Evolutionary conservation across 2,329 filamentous ascomycete genomes (phyloP).

Genomic region (Didymella sp.): DNA sequence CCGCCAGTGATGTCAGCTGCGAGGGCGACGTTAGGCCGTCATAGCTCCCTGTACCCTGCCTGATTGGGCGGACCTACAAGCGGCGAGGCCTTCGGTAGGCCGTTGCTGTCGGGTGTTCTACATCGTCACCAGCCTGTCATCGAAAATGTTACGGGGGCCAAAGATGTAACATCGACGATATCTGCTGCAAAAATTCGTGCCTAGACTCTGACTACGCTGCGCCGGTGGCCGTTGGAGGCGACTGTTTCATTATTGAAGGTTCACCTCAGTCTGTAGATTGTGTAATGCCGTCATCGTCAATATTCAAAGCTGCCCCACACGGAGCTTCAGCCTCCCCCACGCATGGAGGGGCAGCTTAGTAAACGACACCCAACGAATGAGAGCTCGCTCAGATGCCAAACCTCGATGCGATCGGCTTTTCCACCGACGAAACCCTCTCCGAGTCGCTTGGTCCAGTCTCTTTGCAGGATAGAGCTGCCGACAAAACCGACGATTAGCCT

Average conservation of each 20-base stretch:
- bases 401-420: constrained; percentile 14
- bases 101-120: constrained; percentile 12
- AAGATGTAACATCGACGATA: constrained; percentile 7
- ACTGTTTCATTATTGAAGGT: neutral
- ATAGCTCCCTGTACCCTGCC: constrained; percentile 22
- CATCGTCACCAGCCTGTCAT: constrained; percentile 40
- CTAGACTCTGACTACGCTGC: neutral
- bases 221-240: neutral
- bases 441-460: constrained; percentile 14
- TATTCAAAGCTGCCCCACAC: constrained; percentile 15
- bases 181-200: neutral
- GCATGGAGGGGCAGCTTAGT: constrained; percentile 12
- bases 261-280: constrained; percentile 1
- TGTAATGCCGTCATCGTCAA: constrained; percentile 13
- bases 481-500: constrained; percentile 8
- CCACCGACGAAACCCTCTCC: neutral
- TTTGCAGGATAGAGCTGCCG: constrained; percentile 17
- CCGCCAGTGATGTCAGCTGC: constrained; percentile 47
- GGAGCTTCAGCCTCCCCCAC: constrained; percentile 18
- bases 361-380: constrained; percentile 13
- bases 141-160: constrained; percentile 10
- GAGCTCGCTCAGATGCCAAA: neutral
- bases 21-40: constrained; percentile 20
- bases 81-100: constrained; percentile 18
- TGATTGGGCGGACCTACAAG: constrained; percentile 31